Percentiles rank a stretch among this genome's conserved stretches.
phyloP scores from a whole-genome alignment of 2,329 filamentous ascomycete species.

The Penicillium brevicompactum region DNA sequence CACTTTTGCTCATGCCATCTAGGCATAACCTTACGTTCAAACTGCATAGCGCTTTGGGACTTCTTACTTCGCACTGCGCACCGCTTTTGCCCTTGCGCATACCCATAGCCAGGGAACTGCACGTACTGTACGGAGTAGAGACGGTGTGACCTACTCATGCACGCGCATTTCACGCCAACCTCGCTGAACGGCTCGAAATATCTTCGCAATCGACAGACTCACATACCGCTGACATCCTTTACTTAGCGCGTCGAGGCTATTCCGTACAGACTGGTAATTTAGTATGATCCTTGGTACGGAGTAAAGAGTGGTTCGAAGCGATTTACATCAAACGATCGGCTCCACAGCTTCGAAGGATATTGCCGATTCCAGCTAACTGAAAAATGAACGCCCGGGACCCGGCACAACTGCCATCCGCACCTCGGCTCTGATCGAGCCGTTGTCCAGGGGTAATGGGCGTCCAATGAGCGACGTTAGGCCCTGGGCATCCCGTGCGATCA shows the following conservation, averaged over 20 bases:
- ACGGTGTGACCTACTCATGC: constrained; percentile 4
- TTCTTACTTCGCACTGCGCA: background rate
- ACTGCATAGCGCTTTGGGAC: background rate
- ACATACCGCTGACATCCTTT: background rate
- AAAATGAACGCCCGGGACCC: constrained; percentile 12
- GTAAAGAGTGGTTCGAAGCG: background rate
- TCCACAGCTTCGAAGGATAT: constrained; percentile 6
- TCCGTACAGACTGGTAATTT: no score
- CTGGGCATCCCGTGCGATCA: constrained; percentile 14
- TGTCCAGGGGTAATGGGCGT: constrained; percentile 6
- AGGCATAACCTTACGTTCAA: background rate
- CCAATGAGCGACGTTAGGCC: constrained; percentile 7
- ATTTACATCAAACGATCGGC: constrained; percentile 6
- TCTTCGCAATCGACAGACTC: background rate
- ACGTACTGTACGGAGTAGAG: background rate
- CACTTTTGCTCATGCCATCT: constrained; percentile 1
- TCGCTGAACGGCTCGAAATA: background rate
- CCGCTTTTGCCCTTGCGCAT: background rate
- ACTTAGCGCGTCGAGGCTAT: no score
- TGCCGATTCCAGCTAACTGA: constrained; percentile 7
- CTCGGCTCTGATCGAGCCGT: constrained; percentile 6
- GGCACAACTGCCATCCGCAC: constrained; percentile 18
- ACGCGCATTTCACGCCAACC: background rate
- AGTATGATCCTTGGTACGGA: no score
- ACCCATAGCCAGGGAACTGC: background rate